Evolutionary conservation across 495 filamentous ascomycete species (phyloP).

Genomic region (Chaetomium tenue): DNA sequence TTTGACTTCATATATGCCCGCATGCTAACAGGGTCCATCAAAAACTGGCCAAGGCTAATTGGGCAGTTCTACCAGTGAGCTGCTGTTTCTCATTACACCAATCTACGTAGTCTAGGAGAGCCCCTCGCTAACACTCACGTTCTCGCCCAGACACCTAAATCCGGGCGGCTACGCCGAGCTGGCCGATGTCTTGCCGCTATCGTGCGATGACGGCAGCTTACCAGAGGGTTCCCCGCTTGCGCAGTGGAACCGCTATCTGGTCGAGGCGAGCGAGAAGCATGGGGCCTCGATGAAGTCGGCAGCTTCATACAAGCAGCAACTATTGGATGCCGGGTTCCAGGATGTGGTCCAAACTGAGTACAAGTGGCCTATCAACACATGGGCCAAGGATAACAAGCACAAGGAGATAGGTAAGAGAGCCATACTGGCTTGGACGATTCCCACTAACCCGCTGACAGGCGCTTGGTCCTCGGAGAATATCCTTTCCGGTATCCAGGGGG

Average conservation of each 20-base stretch:
- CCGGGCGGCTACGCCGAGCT: conserved; percentile 25
- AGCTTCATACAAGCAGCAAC: conserved; percentile 11
- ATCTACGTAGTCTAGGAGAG: too few species aligned
- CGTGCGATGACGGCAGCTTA: conserved; percentile 18
- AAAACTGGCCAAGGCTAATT: conserved; percentile 46
- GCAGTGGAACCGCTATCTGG: conserved; percentile 16
- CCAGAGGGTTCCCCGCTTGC: neutral
- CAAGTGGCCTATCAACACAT: conserved; percentile 22
- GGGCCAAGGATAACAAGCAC: conserved; percentile 17
- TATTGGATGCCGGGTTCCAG: conserved; percentile 21
- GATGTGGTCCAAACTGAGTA: conserved; percentile 12
- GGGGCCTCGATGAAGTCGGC: conserved; percentile 5
- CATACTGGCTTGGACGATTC: neutral
- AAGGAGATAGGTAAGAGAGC: conserved; percentile 18
- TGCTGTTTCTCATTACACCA: neutral
- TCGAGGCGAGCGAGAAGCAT: conserved; percentile 11
- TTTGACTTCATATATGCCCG: conserved; percentile 39
- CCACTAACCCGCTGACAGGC: neutral
- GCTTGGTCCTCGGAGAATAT: conserved; percentile 21
- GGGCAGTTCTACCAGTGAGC: conserved; percentile 17
- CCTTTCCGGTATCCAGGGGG: conserved; percentile 19
- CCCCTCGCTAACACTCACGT: neutral
- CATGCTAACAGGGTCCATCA: conserved; percentile 47
- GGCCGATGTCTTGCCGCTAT: conserved; percentile 10
- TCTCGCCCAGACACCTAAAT: conserved; percentile 11